Base-by-base conservation (phyloP, 352 stramenopile genomes). In the Phytophthora pseudosyringae region DNA sequence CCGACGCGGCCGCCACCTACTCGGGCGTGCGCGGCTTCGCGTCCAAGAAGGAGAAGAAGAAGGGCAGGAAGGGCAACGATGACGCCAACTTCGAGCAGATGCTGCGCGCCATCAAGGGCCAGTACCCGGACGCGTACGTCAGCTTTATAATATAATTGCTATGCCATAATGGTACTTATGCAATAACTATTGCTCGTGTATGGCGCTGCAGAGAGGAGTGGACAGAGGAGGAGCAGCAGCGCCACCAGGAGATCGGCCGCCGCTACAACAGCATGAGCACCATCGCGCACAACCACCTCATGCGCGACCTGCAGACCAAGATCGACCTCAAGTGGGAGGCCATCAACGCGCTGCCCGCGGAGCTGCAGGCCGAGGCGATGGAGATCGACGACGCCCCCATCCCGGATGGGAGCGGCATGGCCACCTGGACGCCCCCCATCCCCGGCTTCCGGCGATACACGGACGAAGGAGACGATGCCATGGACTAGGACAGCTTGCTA, bases 301-400 rank as follows among this genome's bases (percentile, higher is more conserved):
- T 94, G 86, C 82, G 85, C 51, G 87, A 96, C 75, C 47, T 97
- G 69, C 89, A 95, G 73, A 95, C 80, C 59, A 97, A 97, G 81
- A 95, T 97, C 66, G 89, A 96, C 71, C 76, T 97, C 39, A 96
- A 96, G 73, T 95, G 89, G 87, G 88, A 88, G 26, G 90, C 90
- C 25, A 97, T 97, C 73, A 95, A 95, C 59, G 83, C 88, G 49
- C 73, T 97, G 38, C 90, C 88, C 11, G 74, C 57, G 15, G 79
- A 95, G 47, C 62, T 97, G 53, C 88, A 95, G 73, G 71, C 73
- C 6, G 90, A 96, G 58, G 90, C 90, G 26, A 47, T 94, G 29
- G 80, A 95, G 48, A 58, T 77, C 26, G 90, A 97, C 62, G 60
- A 78, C 15, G 70, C 80, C 48, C 69, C 85, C 8, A 58, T 83